A percentile compares a stretch with the other conserved stretches of the same genome.
Conservation (phyloP, 805 yeast genomes). For the Kuraishia hungarica region DNA sequence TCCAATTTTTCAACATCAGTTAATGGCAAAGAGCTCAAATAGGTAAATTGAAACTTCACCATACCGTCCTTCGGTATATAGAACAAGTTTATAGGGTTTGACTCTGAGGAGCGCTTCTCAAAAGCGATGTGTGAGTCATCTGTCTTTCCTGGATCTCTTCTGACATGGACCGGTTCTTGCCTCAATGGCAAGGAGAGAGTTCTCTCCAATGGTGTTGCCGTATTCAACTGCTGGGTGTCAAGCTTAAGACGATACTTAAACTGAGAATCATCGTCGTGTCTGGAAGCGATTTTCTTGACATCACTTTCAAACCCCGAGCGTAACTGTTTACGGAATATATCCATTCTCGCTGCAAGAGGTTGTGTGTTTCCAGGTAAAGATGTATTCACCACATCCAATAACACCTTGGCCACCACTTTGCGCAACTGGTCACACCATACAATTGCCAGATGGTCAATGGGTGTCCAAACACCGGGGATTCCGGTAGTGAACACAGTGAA, state of each 20-base stretch:
- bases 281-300: not conserved
- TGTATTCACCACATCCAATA: constrained; percentile 54
- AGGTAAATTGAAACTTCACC: constrained; percentile 17
- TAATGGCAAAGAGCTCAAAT: constrained; percentile 21
- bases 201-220: constrained; percentile 18
- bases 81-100: constrained; percentile 25
- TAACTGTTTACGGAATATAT: constrained; percentile 34
- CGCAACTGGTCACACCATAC: constrained; percentile 95
- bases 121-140: too few relatives aligned
- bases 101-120: not conserved
- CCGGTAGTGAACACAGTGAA: constrained; percentile 79
- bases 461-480: constrained; percentile 87
- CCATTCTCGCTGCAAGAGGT: constrained; percentile 49
- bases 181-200: constrained; percentile 18
- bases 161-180: constrained; percentile 1
- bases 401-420: constrained; percentile 44
- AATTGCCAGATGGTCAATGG: constrained; percentile 89
- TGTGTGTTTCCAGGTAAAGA: constrained; percentile 38
- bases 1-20: constrained; percentile 15
- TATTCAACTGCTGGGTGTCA: constrained; percentile 22
- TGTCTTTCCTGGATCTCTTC: constrained; percentile 5
- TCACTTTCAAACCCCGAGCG: constrained; percentile 51
- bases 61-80: constrained; percentile 22
- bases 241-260: constrained; percentile 18
- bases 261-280: constrained; percentile 9